Evolutionary conservation across 2,329 filamentous ascomycete genomes (phyloP).

Genomic region (Rhynchosporium agropyri): DNA sequence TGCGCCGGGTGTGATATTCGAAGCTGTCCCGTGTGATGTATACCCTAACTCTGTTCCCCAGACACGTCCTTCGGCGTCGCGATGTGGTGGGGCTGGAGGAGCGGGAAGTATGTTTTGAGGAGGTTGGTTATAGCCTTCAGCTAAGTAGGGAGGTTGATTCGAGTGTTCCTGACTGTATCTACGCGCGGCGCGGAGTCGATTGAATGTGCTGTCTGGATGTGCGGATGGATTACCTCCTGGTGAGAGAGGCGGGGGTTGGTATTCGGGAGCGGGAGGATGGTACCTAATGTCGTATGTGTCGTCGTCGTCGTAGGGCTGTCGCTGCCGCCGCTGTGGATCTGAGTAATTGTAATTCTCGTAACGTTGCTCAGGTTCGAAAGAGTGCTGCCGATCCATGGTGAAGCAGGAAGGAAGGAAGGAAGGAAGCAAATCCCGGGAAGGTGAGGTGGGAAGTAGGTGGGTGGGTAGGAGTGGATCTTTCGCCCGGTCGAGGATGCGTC

Average conservation of each 20-base stretch:
- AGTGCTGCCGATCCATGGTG: conserved; percentile 32
- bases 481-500: conserved; percentile 1
- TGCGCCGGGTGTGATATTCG: conserved; percentile 59
- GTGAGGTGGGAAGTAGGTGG: neutral
- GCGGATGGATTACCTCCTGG: conserved; percentile 26
- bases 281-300: conserved; percentile 20
- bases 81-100: conserved; percentile 40
- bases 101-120: conserved; percentile 19
- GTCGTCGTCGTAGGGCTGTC: neutral
- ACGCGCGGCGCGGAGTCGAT: conserved; percentile 33
- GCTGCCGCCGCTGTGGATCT: neutral
- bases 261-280: conserved; percentile 17
- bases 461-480: conserved; percentile 1
- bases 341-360: neutral
- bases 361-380: conserved; percentile 27
- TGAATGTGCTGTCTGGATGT: conserved; percentile 37
- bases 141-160: conserved; percentile 22
- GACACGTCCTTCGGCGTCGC: conserved; percentile 34
- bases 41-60: conserved; percentile 36
- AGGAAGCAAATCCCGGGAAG: neutral
- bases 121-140: conserved; percentile 27
- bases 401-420: conserved; percentile 16
- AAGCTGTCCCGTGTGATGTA: conserved; percentile 28
- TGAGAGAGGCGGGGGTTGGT: conserved; percentile 26
- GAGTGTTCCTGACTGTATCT: conserved; percentile 28